These are phyloP conservation scores for Conringia planisiliqua DNA, from an alignment of 345 rosid species.

Conservation along the genomic window DNA sequence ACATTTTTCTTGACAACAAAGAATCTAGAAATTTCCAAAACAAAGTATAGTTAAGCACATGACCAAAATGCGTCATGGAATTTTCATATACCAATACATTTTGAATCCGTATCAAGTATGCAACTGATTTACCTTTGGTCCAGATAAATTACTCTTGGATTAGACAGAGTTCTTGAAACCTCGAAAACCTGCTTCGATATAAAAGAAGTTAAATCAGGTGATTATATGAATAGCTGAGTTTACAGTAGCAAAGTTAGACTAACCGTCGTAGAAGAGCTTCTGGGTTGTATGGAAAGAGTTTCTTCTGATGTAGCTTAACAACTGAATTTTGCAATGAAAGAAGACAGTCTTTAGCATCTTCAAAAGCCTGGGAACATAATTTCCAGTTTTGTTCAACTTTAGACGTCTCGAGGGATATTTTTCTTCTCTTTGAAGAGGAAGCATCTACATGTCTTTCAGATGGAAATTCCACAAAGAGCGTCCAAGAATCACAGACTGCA, in stretches of 20 bases:
- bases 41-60: not conserved
- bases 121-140: conserved; percentile 15
- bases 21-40: not conserved
- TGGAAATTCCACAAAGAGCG: conserved; percentile 45
- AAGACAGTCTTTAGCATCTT: conserved; percentile 64
- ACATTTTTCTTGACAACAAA: not conserved
- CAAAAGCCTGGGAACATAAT: conserved; percentile 30
- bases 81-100: not conserved
- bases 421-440: conserved; percentile 49
- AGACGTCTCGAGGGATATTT: conserved; percentile 28
- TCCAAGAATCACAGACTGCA: conserved; percentile 52
- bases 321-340: conserved; percentile 61
- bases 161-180: conserved; percentile 53
- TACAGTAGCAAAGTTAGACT: not conserved
- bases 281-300: conserved; percentile 77
- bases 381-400: conserved; percentile 17
- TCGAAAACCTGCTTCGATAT: conserved; percentile 41
- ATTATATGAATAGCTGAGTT: not conserved
- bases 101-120: not conserved
- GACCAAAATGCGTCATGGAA: not conserved
- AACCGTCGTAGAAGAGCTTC: conserved; percentile 70
- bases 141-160: conserved; percentile 11
- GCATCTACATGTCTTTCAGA: conserved; percentile 23
- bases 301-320: conserved; percentile 62
- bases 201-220: not conserved